Conservation (phyloP, 2,329 filamentous ascomycete genomes). For the Esteya vermicola region DNA sequence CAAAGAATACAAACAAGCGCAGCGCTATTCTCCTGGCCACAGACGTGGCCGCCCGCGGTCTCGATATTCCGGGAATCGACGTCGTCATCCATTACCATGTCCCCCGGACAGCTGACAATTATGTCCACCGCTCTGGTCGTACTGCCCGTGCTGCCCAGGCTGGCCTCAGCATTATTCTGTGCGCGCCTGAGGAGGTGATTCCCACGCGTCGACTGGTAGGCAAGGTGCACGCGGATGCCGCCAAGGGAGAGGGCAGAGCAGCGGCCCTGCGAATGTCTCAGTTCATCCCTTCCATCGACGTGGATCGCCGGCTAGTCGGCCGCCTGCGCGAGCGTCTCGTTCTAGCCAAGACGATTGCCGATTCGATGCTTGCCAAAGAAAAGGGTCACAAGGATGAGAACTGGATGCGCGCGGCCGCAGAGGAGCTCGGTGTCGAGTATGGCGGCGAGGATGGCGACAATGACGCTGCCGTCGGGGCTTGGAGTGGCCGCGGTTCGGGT, state of each 20-base stretch:
- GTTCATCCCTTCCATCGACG: constrained; percentile 54
- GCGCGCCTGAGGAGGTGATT: constrained; percentile 78
- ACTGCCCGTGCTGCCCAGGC: constrained; percentile 71
- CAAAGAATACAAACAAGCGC: constrained; percentile 8
- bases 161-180: constrained; percentile 77
- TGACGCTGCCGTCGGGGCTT: constrained; percentile 60
- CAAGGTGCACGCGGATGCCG: constrained; percentile 61
- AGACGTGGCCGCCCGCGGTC: constrained; percentile 82
- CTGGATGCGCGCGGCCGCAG: constrained; percentile 71
- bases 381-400: constrained; percentile 73
- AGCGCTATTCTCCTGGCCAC: constrained; percentile 71
- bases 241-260: constrained; percentile 25
- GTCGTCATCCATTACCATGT: constrained; percentile 92
- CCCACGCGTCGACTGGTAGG: constrained; percentile 71
- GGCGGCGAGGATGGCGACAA: constrained; percentile 84
- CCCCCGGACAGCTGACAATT: constrained; percentile 78
- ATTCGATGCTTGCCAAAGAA: constrained; percentile 72
- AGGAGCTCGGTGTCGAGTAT: constrained; percentile 88
- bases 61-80: constrained; percentile 84
- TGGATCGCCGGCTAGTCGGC: constrained; percentile 66
- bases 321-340: constrained; percentile 64
- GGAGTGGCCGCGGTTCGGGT: constrained; percentile 56
- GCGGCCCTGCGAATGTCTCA: not conserved
- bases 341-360: constrained; percentile 77
- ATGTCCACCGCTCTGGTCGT: constrained; percentile 88